Evolutionary conservation across 257 asterid genomes (phyloP).

Genomic region (Linaria vulgaris): DNA sequence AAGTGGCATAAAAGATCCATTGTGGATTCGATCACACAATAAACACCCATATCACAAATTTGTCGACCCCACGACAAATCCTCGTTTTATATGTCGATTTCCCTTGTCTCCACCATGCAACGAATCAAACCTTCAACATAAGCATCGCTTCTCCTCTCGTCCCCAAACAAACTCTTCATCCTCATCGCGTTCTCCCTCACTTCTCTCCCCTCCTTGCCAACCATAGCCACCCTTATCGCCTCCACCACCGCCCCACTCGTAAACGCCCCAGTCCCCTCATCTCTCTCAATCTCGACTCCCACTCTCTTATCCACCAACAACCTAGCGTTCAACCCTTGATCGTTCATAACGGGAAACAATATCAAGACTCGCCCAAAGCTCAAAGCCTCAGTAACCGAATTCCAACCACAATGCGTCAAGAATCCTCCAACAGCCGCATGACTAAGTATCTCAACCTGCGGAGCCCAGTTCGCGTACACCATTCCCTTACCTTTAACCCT

Average conservation of each 20-base stretch:
- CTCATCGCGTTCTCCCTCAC: conserved; percentile 54
- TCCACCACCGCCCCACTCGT: conserved; percentile 56
- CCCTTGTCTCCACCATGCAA: conserved; percentile 36
- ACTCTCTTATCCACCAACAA: conserved; percentile 56
- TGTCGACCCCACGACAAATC: too few relatives aligned
- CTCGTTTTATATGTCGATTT: too few relatives aligned
- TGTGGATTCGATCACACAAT: too few relatives aligned
- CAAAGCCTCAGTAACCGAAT: conserved; percentile 71
- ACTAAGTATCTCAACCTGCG: conserved; percentile 64
- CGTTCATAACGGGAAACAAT: conserved; percentile 77
- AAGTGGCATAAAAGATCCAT: too few relatives aligned
- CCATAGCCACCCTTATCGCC: conserved; percentile 48
- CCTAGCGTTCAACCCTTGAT: conserved; percentile 83
- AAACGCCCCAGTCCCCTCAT: conserved; percentile 55
- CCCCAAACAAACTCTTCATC: conserved; percentile 53
- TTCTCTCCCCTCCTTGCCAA: conserved; percentile 48
- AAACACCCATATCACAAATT: too few relatives aligned
- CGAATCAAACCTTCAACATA: conserved; percentile 41
- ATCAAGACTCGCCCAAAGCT: conserved; percentile 63
- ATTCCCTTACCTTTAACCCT: conserved; percentile 42
- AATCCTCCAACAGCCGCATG: conserved; percentile 62
- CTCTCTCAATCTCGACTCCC: conserved; percentile 72
- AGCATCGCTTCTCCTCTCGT: conserved; percentile 27
- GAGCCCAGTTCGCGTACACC: conserved; percentile 60
- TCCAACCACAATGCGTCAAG: conserved; percentile 91